These are phyloP conservation scores for Cordyceps tenuipes DNA, from an alignment of 2,329 filamentous ascomycete species.

Conservation along the genomic window DNA sequence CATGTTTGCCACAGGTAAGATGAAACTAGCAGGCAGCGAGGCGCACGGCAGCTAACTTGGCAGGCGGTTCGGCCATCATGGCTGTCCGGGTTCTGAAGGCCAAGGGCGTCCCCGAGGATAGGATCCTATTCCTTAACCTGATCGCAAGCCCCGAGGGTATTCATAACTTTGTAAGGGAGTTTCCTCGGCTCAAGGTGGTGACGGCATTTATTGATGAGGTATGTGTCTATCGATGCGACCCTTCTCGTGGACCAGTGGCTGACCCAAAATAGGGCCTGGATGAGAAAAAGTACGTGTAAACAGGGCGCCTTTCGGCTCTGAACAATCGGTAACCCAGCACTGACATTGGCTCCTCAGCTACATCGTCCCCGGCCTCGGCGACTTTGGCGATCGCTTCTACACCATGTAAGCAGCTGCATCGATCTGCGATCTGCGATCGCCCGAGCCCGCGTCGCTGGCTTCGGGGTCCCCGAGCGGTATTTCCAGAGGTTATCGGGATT, in stretches of 20 bases:
- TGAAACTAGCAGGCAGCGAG: not conserved
- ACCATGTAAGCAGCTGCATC: slow-evolving; percentile 54
- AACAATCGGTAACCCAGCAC: not conserved
- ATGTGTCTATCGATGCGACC: slow-evolving; percentile 15
- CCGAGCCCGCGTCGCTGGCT: not conserved
- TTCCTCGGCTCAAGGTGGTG: slow-evolving; percentile 82
- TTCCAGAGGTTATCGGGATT: not conserved
- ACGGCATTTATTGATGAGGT: slow-evolving; percentile 90
- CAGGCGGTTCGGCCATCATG: slow-evolving; percentile 92
- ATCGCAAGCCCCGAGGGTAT: slow-evolving; percentile 96
- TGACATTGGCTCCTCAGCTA: slow-evolving; percentile 51
- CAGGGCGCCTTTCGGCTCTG: not conserved
- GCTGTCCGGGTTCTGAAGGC: slow-evolving; percentile 88
- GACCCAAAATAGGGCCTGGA: slow-evolving; percentile 59
- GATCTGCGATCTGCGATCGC: not conserved
- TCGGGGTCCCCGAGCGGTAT: not conserved
- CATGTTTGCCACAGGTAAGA: slow-evolving; percentile 93
- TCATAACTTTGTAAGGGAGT: slow-evolving; percentile 78
- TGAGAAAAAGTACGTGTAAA: slow-evolving; percentile 76
- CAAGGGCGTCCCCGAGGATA: slow-evolving; percentile 86
- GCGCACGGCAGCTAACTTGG: not conserved
- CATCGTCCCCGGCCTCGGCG: slow-evolving; percentile 86
- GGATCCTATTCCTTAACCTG: slow-evolving; percentile 91
- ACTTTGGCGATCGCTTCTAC: slow-evolving; percentile 95
- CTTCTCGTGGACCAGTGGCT: slow-evolving; percentile 12